Evolutionary conservation across 768 basidiomycete species (phyloP), one percentile per base, ranked within the genome.

Genomic region (Mycena sanguinolenta): DNA sequence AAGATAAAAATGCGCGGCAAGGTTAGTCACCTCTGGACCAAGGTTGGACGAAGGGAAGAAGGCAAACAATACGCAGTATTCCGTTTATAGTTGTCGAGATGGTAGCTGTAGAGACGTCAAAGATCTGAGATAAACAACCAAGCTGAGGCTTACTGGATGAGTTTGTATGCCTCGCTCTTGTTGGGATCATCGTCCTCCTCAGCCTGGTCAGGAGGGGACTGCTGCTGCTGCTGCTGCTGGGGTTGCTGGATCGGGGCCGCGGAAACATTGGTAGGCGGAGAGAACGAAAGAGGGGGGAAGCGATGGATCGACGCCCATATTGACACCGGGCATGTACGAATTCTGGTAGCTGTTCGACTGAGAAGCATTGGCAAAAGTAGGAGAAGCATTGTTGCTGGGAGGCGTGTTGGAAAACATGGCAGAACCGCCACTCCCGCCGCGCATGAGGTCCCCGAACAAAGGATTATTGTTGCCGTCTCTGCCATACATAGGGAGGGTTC

Each of bases 41-140:
- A 81, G 6, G 96, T 96, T 1, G 96, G 95, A 7, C 94, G 89
- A 55, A 98, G 82, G 16, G 95, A 96, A 2, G 94, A 89, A 0
- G 97, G 97, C 8, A 98, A 84, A 76, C 93, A 94, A 77, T 98
- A 98, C 14, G 89, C 87, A 49, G 91, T 91, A 75, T 97, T 97
- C 70, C 92, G 85, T 77, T 91, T 92, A 78, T 90, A 96, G 75
- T 97, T 97, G 74, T 96, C 93, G 58, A 98, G 85, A 77, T 98
- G 97, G 79, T 97, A 97, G 69, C 95, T 95, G 59, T 30, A 52
- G 28, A 34, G 52, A 52, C 12, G 53, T 72, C 23, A 72, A 50
- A 59, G 17, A n/a, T 42, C 30, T 28, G 7, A 3, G 50, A 64
- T 65, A 50, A 58, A 59, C 46, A 65, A 67, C 16, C 57, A 28